Evolutionary conservation across 106 monocot genomes (phyloP), one percentile per base, ranked within the genome.

Genomic region (Triglochin maritima): DNA sequence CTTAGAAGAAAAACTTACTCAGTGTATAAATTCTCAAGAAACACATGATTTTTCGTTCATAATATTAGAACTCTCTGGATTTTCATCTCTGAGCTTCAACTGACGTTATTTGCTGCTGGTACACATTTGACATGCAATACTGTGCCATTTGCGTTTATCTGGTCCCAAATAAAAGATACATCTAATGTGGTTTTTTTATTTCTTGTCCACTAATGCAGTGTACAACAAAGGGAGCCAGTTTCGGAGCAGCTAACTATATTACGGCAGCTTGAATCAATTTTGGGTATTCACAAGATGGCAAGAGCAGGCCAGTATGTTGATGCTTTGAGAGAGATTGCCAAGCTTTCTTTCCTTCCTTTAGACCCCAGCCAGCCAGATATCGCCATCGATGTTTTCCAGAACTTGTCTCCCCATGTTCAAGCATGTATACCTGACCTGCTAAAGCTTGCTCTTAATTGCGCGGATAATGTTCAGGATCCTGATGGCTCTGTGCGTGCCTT

Each of bases 391-490:
- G 71, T 75, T 3, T 81, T 92, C 68, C 74, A 77, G 52, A 86
- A 78, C 57, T 73, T 96, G 6, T 91, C 85, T 50, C 84, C 82
- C 1, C 80, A 88, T 80, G 86, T 96, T 50, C 91, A 88, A 71
- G 79, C 79, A 46, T 96, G 96, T 70, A 79, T 96, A 7, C 88
- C 96, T 2, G 91, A 96, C 84, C 83, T 96, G 59, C 78, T 96
- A 4, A 96, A 91, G 68, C 76, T 80, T 70, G 81, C 81, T 74
- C 85, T 96, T 68, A 79, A 46, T 74, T 86, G 79, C 65, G 57
- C 81, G 12, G 96, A 96, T 29, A 88, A 84, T 78, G 86, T 96
- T 60, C 66, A 71, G 29, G 91, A 91, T 70, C 72, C 81, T 78
- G 96, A 96, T 82, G 91, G 96, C 41, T 84, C 88, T 56, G 71